Percentiles rank a stretch among this genome's conserved stretches.
Evolutionary conservation across 2,329 filamentous ascomycete genomes (phyloP).

Genomic region (Clonostachys byssicola): DNA sequence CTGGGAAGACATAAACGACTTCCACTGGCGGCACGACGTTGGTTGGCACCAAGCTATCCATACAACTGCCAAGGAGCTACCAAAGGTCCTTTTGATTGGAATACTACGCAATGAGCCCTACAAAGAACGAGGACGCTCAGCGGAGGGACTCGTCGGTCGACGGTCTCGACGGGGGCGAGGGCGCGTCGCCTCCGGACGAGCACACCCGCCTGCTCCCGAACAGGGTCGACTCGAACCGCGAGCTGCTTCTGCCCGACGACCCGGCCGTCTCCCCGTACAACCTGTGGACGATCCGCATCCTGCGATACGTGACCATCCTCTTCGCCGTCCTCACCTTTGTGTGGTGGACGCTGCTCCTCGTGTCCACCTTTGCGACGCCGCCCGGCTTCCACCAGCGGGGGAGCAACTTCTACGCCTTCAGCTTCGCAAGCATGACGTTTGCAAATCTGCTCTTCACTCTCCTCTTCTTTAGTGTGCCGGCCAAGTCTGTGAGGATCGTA

Average conservation of each 20-base stretch:
- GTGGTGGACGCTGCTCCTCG: constrained; percentile 92
- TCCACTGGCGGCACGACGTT: no score
- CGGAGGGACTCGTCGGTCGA: constrained; percentile 3
- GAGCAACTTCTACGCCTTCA: constrained; percentile 88
- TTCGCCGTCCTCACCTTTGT: constrained; percentile 73
- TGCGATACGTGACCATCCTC: constrained; percentile 73
- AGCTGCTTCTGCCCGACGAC: constrained; percentile 32
- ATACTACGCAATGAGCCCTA: no score
- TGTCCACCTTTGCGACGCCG: constrained; percentile 86
- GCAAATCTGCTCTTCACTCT: constrained; percentile 73
- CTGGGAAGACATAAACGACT: no score
- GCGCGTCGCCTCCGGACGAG: constrained; percentile 34
- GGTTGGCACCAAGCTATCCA: no score
- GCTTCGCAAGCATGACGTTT: constrained; percentile 74
- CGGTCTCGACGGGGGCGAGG: constrained; percentile 14
- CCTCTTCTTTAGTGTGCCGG: constrained; percentile 84
- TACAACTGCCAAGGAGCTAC: no score
- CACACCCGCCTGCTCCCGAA: constrained; percentile 67
- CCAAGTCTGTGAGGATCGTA: constrained; percentile 71
- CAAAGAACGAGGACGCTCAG: constrained; percentile 13
- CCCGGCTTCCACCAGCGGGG: constrained; percentile 82
- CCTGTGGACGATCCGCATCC: constrained; percentile 80
- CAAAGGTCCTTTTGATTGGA: no score
- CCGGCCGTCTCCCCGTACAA: constrained; percentile 83
- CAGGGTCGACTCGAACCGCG: constrained; percentile 46